Base-by-base conservation (phyloP, 2,329 filamentous ascomycete genomes). In the Talaromyces sp. region DNA sequence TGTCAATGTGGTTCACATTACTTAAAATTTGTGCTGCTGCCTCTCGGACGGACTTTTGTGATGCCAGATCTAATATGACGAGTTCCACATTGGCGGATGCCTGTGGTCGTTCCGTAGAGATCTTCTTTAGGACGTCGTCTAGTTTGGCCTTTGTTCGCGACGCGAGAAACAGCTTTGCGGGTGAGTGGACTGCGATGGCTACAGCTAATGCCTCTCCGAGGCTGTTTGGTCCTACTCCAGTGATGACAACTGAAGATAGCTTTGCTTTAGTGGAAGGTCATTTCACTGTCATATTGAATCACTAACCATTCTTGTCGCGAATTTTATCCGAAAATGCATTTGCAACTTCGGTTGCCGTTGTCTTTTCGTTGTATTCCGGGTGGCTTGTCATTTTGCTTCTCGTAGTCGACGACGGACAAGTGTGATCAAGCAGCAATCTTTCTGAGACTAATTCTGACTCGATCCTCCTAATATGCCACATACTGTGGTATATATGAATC, bases 121-220 rank as follows among this genome's bases (percentile, higher is more conserved):
- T 69, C 22, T 69, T 68, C 4, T 68, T 66, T 63, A 71, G 70
- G 19, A 78, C 73, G 58, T 71, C 67, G 38, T 74, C 66, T 51
- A 79, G 70, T 67, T 77, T 79, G 27, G 67, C 47, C 38, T 67
- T 66, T 62, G 73, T 74, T 49, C 79, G 74, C n/a, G 77, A 79
- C 43, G 76, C 76, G 53, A 80, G 72, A 62, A 81, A 73, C 53
- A 80, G 68, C 51, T 72, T 69, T 31, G 65, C 68, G 1, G 77
- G 75, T 19, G 68, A 63, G 40, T 76, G 70, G 27, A 68, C 61
- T 29, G 78, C 77, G 66, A 79, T 70, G 45, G 73, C 74, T 17
- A 71, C 65, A 15, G 75, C 75, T 36, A 74, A 71, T 19, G 72
- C 70, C 62, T 72, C 71, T 17, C 77, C 78, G 45, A 80, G 70